Conservation (phyloP, 345 rosid genomes). For the Linum trigynum region DNA sequence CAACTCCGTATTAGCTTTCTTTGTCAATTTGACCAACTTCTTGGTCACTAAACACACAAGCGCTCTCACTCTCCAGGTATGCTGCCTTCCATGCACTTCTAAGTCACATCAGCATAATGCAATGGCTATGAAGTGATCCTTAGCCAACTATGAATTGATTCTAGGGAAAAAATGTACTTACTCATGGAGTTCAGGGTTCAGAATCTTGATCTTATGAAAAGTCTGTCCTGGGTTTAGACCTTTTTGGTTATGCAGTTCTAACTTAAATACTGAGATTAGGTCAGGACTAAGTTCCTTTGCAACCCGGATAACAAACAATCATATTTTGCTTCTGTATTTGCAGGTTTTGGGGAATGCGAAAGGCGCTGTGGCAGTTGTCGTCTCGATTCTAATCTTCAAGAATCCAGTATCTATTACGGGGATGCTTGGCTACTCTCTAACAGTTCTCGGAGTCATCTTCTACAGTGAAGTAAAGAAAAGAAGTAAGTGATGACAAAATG, state of each 20-base stretch:
- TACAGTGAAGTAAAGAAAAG: slow-evolving; percentile 98
- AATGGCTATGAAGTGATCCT: neutral
- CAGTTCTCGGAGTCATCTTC: slow-evolving; percentile 83
- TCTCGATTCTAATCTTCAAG: slow-evolving; percentile 85
- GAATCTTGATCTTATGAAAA: neutral
- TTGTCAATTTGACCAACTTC: slow-evolving; percentile 93
- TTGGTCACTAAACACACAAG: slow-evolving; percentile 99
- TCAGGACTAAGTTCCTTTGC: neutral
- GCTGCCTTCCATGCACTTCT: neutral
- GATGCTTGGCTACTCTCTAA: slow-evolving; percentile 90
- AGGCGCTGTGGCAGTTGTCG: slow-evolving; percentile 98
- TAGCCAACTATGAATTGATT: neutral
- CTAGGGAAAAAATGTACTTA: too few relatives aligned
- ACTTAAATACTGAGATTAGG: neutral
- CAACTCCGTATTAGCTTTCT: slow-evolving; percentile 90
- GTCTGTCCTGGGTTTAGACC: neutral
- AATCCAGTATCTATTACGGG: slow-evolving; percentile 98
- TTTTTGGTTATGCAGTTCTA: neutral
- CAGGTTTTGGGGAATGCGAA: slow-evolving; percentile 98
- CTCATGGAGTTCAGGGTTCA: neutral
- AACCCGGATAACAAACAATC: too few relatives aligned
- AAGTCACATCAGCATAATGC: neutral
- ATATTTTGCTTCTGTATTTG: slow-evolving; percentile 6
- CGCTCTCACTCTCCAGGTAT: slow-evolving; percentile 94
- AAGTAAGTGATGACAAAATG: slow-evolving; percentile 42